Base-by-base conservation (phyloP, 805 yeast species). In the Saturnispora sekii region DNA sequence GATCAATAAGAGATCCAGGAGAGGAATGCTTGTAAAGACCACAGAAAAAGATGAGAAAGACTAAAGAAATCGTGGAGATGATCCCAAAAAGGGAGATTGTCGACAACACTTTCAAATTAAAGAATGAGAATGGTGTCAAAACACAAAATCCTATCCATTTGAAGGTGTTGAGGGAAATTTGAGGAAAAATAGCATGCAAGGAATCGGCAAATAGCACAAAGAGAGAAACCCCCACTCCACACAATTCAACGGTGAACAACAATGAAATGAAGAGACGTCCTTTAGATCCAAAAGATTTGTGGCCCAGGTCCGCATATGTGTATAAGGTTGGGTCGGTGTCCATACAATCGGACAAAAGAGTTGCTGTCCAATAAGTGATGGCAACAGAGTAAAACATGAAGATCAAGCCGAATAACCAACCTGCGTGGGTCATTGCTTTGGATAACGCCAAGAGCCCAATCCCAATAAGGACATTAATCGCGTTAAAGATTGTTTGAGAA, bases 301-400 rank as follows among this genome's bases (percentile, higher is more conserved):
- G 81, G 3, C 94, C 95, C 40, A 88, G 69, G 64, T 88, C 96
- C 0, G 95, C 94, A 60, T 87, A 88, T 0, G 96, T 84, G 70
- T 82, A 79, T 43, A 87, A 64, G 0, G 93, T 80, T 12, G 75
- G 80, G 63, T 87, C 93, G 1, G 87, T 81, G 50, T 81, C 87
- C 72, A 87, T 72, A 51, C 95, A 79, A 48, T 74, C 71, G 11
- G 90, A 80, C 47, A 88, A 67, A 41, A 86, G 65, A 5, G 72
- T 71, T 8, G 96, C 96, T 2, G 93, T 80, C 70, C 86, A 79
- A 52, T 73, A 81, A 2, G 96, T 87, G 28, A 79, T 64, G 10
- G 67, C 40, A 1, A 93, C 93, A 58, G 89, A 78, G 3, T 72
- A 48, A 1, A 74, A 46, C 45, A 88, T 62, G 17, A 84, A 62